phyloP scores from a whole-genome alignment of 2,329 filamentous ascomycete genomes.

The Fonsecaea multimorphosa region DNA sequence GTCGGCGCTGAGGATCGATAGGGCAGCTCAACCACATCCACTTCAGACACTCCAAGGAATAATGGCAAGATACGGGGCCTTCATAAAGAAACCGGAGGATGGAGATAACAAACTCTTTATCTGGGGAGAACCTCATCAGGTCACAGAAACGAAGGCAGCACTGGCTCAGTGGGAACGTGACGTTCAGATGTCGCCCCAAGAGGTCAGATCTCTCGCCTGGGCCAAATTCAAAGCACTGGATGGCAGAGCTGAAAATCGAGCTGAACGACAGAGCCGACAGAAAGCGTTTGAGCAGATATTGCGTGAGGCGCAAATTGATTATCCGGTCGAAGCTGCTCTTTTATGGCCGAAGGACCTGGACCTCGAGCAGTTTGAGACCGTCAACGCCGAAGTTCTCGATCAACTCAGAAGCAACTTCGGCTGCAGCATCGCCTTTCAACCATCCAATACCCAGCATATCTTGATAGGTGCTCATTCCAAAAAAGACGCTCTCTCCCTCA shows the following conservation, averaged over 20 bases:
- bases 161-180: conserved; percentile 31
- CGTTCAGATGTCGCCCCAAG: conserved; percentile 14
- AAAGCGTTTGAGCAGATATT: conserved; percentile 23
- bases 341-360: conserved; percentile 38
- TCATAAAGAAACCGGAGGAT: conserved; percentile 28
- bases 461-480: conserved; percentile 29
- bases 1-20: conserved; percentile 16
- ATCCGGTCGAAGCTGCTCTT: conserved; percentile 31
- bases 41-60: conserved; percentile 21
- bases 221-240: conserved; percentile 33
- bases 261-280: conserved; percentile 22
- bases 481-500: conserved; percentile 24
- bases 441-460: conserved; percentile 15
- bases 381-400: conserved; percentile 27
- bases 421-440: conserved; percentile 30
- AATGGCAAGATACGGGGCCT: conserved; percentile 30
- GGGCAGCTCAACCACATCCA: conserved; percentile 21
- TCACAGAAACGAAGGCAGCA: conserved; percentile 25
- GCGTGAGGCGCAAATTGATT: conserved; percentile 24
- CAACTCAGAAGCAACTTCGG: conserved; percentile 25
- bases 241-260: conserved; percentile 36
- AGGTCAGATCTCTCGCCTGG: conserved; percentile 22
- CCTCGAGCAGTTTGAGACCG: conserved; percentile 33
- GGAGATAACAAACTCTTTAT: conserved; percentile 29
- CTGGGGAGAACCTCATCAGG: conserved; percentile 33